Evolutionary conservation across 805 yeast species (phyloP), one percentile per base, ranked within the genome.

Genomic region (Yarrowia phangngaensis): DNA sequence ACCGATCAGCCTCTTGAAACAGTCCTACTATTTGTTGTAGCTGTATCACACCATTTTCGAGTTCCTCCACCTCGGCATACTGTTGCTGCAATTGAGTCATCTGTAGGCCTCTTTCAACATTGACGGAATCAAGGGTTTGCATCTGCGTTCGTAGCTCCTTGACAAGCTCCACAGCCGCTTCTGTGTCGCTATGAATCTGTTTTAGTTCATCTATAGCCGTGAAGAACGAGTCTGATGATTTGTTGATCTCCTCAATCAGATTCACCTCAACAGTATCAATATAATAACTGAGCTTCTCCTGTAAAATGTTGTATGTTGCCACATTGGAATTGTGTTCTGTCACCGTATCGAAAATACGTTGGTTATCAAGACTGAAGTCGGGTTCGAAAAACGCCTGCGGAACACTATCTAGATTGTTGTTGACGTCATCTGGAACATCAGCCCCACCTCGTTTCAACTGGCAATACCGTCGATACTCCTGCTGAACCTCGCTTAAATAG

Each of bases 251-350:
- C 29, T 76, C 72, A 14, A 89, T 83, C 31, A 90, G 67, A 53
- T 83, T 81, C 27, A 84, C 71, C 64, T 90, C 98, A 1, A 90
- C 87, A 0, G 79, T 72, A 61, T 92, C 97, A 50, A 92, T 70
- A 59, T 88, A 87, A 65, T 80, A 79, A 3, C 92, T 84, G 24
- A 90, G 68, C 59, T 78, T 80, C 33, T 87, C 95, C 58, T 83
- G 95, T 13, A 89, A 63, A 16, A 71, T 67, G 8, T 78, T 70
- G 58, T 77, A 75, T 55, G 78, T 72, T 6, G 75, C 70, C 14
- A 57, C 52, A 15, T 78, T 67, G 14, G 75, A 74, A 2, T 77
- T 67, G 30, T 74, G 75, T 33, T 80, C 87, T 11, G 84, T 72
- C 2, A 89, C 95, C 52, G 75, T 70, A 50, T 80, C 79, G 63